Evolutionary conservation across 495 filamentous ascomycete species (phyloP).

Genomic region (Neurospora tetraspora): DNA sequence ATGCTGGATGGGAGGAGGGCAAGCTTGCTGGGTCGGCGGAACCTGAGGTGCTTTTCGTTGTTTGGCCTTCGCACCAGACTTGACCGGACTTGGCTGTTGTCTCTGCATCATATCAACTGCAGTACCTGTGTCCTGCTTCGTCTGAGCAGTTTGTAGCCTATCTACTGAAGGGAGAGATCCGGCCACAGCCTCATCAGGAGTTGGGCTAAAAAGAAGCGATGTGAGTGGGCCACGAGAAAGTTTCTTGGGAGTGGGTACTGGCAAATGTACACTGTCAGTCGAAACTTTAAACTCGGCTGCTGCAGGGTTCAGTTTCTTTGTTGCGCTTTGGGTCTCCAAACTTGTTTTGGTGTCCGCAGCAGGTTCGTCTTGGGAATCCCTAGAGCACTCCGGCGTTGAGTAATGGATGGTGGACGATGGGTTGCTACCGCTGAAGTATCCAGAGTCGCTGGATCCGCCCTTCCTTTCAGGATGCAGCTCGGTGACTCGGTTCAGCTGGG

Average conservation of each 20-base stretch:
- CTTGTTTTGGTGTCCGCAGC: background rate
- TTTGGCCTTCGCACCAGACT: background rate
- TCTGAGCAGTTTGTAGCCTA: background rate
- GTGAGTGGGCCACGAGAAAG: conserved; percentile 13
- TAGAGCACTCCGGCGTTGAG: background rate
- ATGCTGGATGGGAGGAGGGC: background rate
- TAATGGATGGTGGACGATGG: background rate
- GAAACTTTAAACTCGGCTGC: conserved; percentile 20
- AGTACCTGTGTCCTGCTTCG: background rate
- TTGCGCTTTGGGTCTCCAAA: background rate
- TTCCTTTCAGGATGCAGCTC: background rate
- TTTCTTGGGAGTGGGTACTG: conserved; percentile 10
- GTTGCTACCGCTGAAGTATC: conserved; percentile 1
- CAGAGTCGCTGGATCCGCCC: conserved; percentile 10
- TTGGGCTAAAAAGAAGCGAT: background rate
- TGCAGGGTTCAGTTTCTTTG: conserved; percentile 19
- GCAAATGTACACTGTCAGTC: background rate
- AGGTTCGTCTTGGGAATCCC: background rate
- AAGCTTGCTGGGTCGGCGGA: background rate
- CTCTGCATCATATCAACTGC: background rate
- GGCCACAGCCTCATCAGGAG: background rate
- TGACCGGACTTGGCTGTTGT: background rate
- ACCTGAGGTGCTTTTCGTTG: background rate
- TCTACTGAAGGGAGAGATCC: background rate
- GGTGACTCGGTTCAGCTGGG: background rate